These are phyloP conservation scores for Aureobasidium sp. DNA, from an alignment of 2,329 filamentous ascomycete species.

Conservation along the genomic window DNA sequence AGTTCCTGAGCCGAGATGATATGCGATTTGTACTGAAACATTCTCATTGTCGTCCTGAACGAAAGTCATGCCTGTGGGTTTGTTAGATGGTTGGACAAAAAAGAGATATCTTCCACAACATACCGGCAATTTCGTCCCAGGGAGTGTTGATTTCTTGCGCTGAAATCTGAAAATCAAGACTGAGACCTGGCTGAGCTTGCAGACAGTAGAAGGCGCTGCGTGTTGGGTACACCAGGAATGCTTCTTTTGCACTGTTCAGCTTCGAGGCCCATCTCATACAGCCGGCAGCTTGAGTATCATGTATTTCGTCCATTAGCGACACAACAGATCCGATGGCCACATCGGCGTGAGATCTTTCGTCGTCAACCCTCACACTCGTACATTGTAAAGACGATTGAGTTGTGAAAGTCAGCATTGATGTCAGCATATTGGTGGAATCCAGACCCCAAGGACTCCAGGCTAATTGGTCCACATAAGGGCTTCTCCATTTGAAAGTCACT, in stretches of 20 bases:
- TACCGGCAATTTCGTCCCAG: constrained; percentile 34
- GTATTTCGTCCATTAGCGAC: background rate
- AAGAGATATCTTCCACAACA: background rate
- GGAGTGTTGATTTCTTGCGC: constrained; percentile 31
- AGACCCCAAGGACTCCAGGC: constrained; percentile 33
- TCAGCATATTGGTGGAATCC: constrained; percentile 15
- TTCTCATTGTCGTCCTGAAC: constrained; percentile 14
- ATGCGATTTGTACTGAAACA: constrained; percentile 28
- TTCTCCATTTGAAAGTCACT: constrained; percentile 23
- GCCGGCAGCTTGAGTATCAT: constrained; percentile 11
- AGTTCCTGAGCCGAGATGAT: constrained; percentile 27
- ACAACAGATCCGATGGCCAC: background rate
- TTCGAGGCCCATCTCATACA: constrained; percentile 18
- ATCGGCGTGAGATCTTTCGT: background rate
- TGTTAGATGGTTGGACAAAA: background rate
- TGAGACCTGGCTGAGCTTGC: background rate
- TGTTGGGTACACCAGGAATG: constrained; percentile 6
- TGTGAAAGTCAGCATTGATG: constrained; percentile 29
- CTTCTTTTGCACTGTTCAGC: background rate
- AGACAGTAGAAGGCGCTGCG: background rate
- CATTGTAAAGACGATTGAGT: constrained; percentile 12
- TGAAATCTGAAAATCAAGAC: background rate
- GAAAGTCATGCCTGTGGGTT: constrained; percentile 24
- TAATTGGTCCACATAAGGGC: constrained; percentile 27
- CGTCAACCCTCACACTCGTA: background rate